A percentile compares a stretch with the other conserved stretches of the same genome.
phyloP scores from a whole-genome alignment of 164 flowering plant genomes.

The Vitis vinifera region DNA sequence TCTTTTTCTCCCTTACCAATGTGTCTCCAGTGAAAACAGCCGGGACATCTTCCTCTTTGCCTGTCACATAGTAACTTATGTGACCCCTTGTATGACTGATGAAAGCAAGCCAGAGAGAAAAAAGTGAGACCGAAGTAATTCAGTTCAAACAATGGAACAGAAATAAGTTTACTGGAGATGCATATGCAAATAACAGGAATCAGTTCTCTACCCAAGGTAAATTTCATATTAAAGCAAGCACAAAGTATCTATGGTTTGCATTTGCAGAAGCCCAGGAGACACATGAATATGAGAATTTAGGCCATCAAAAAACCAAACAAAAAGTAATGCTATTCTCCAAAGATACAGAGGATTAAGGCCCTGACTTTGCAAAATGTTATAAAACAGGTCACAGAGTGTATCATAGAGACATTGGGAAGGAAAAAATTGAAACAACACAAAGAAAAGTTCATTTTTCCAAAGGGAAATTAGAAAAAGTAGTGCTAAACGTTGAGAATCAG shows the following conservation, averaged over 20 bases:
- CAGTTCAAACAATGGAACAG: not conserved
- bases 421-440: not conserved
- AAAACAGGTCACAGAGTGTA: no score
- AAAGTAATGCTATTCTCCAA: no score
- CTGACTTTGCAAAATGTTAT: no score
- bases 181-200: no score
- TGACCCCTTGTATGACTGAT: constrained; percentile 94
- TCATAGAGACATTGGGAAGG: not conserved
- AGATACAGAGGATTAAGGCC: no score
- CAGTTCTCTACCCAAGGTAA: no score
- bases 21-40: constrained; percentile 99
- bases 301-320: no score
- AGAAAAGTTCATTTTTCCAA: not conserved
- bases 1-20: constrained; percentile 40
- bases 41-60: constrained; percentile 64
- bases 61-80: constrained; percentile 81
- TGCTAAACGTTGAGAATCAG: not conserved
- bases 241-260: no score
- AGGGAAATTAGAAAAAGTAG: not conserved
- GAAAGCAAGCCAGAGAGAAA: constrained; percentile 13
- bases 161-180: not conserved
- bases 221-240: no score
- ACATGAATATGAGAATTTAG: no score
- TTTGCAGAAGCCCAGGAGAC: no score
- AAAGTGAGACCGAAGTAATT: not conserved